Percentiles rank a stretch among this genome's conserved stretches.
Evolutionary conservation across 257 asterid genomes (phyloP).

Genomic region (Ligustrum vulgare): DNA sequence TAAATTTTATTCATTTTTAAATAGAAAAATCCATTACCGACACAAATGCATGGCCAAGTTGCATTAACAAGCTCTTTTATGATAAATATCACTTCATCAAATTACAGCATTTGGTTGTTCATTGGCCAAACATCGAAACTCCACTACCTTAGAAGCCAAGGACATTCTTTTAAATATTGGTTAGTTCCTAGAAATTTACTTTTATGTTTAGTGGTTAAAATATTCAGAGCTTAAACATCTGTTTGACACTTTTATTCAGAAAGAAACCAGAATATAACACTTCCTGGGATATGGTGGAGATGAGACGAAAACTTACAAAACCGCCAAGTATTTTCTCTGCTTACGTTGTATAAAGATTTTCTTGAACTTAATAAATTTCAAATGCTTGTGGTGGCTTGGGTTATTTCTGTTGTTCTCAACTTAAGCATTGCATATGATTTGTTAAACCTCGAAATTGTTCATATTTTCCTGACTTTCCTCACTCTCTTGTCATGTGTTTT

Average conservation of each 20-base stretch:
- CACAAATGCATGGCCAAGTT: neutral
- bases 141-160: conserved; percentile 36
- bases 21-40: neutral
- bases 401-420: neutral
- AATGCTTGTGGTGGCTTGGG: neutral
- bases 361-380: neutral
- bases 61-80: neutral
- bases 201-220: conserved; percentile 3
- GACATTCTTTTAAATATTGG: conserved; percentile 81
- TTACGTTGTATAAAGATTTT: conserved; percentile 10
- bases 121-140: conserved; percentile 89
- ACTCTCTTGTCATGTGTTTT: conserved; percentile 25
- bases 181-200: conserved; percentile 36
- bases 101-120: conserved; percentile 81
- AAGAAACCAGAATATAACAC: conserved; percentile 80
- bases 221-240: conserved; percentile 26
- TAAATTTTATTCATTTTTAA: neutral
- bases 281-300: conserved; percentile 97
- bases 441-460: neutral
- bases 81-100: conserved; percentile 34
- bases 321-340: conserved; percentile 43
- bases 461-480: conserved; percentile 4
- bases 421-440: neutral
- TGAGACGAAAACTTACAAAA: conserved; percentile 74
- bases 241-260: conserved; percentile 43